phyloP scores from a whole-genome alignment of 75 land plant genomes.

The Pinus albicaulis region DNA sequence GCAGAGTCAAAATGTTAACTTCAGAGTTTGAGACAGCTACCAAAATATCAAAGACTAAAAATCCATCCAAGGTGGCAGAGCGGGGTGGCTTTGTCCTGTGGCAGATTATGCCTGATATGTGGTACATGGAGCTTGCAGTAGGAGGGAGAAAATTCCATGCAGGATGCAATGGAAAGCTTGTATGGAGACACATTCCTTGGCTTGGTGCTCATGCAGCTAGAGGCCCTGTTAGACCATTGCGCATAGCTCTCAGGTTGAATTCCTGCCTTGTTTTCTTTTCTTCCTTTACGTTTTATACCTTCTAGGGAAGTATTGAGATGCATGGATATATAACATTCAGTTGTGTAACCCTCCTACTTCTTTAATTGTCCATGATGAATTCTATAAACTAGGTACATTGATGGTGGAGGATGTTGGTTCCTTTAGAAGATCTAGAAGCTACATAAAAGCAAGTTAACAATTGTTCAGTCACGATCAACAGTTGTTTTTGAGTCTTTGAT shows the following conservation, averaged over 20 bases:
- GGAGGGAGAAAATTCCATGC: constrained; percentile 23
- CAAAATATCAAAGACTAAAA: not conserved
- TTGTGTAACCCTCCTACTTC: not conserved
- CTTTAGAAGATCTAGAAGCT: no score
- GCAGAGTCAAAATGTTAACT: constrained; percentile 25
- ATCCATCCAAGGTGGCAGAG: constrained; percentile 11
- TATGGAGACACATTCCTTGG: constrained; percentile 37
- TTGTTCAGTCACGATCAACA: not conserved
- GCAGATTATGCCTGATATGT: constrained; percentile 35
- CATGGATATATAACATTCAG: no score
- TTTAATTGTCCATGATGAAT: not conserved
- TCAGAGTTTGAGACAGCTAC: constrained; percentile 14
- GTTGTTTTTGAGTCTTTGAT: not conserved
- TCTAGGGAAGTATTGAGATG: not conserved
- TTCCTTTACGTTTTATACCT: not conserved
- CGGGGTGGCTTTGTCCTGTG: constrained; percentile 31
- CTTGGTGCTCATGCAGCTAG: constrained; percentile 21
- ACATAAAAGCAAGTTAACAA: no score
- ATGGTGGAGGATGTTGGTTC: no score
- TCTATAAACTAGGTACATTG: not conserved
- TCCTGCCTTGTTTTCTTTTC: not conserved
- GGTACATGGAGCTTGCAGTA: constrained; percentile 33
- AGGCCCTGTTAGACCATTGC: constrained; percentile 61
- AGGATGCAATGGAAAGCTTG: constrained; percentile 33
- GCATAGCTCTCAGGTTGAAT: constrained; percentile 67